Conservation (phyloP, 2,329 filamentous ascomycete species). For the Fusarium sp. region DNA sequence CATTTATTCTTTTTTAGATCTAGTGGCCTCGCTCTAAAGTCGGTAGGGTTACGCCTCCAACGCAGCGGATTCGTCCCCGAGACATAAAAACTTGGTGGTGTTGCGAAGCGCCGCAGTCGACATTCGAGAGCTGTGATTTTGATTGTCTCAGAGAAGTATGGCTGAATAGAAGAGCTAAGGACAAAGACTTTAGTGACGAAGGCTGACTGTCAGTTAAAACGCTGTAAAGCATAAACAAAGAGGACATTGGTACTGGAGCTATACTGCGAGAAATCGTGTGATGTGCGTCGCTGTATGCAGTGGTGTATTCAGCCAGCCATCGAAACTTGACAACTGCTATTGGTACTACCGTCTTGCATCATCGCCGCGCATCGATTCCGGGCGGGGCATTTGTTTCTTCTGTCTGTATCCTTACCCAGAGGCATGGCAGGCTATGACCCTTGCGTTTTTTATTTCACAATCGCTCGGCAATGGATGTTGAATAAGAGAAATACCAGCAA, state of each 20-base stretch:
- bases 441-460: conserved; percentile 10
- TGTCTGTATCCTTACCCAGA: background rate
- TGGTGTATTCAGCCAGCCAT: conserved; percentile 27
- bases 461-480: conserved; percentile 14
- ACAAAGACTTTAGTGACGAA: conserved; percentile 2
- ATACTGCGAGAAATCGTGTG: background rate
- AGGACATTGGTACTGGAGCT: background rate
- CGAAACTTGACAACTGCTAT: background rate
- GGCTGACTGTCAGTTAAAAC: background rate
- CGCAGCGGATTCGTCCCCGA: conserved; percentile 32
- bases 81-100: conserved; percentile 21
- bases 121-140: conserved; percentile 6
- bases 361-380: conserved; percentile 17
- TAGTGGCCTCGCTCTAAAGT: conserved; percentile 32
- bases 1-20: conserved; percentile 30
- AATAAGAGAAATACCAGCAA: background rate
- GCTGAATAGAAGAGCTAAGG: background rate
- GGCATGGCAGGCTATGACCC: conserved; percentile 19
- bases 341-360: conserved; percentile 29
- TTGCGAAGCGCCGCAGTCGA: conserved; percentile 21
- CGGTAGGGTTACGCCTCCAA: conserved; percentile 28
- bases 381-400: conserved; percentile 29
- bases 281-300: background rate
- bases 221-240: background rate
- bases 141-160: background rate